phyloP scores from a whole-genome alignment of 495 filamentous ascomycete species.

The Talaromyces adpressus region DNA sequence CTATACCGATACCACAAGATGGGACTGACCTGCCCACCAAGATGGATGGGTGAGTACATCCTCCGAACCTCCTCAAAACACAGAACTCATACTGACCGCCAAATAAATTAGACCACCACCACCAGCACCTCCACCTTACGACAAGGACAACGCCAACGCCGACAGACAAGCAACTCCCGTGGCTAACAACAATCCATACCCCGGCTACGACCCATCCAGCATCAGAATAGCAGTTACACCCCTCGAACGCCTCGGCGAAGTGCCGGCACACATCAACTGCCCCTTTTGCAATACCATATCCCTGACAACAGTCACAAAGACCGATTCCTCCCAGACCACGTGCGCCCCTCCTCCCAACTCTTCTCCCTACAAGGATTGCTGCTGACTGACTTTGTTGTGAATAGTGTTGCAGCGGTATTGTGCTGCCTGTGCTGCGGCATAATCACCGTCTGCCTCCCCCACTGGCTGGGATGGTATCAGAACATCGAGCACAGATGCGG shows the following conservation, averaged over 20 bases:
- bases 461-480: background rate
- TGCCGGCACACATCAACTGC: background rate
- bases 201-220: background rate
- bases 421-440: background rate
- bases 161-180: background rate
- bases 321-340: background rate
- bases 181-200: background rate
- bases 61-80: too few species aligned
- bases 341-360: background rate
- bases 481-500: background rate
- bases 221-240: background rate
- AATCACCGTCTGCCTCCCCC: background rate
- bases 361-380: too few species aligned
- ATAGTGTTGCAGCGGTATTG: background rate
- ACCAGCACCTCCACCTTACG: background rate
- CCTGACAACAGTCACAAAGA: background rate
- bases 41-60: too few species aligned
- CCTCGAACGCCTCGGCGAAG: background rate
- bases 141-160: background rate
- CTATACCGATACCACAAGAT: too few species aligned
- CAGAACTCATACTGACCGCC: too few species aligned
- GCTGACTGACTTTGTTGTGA: background rate
- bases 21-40: too few species aligned
- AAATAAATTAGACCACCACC: too few species aligned
- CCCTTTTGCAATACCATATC: background rate